phyloP scores from a whole-genome alignment of 306 rosid genomes.

The Astragalus membranaceus region DNA sequence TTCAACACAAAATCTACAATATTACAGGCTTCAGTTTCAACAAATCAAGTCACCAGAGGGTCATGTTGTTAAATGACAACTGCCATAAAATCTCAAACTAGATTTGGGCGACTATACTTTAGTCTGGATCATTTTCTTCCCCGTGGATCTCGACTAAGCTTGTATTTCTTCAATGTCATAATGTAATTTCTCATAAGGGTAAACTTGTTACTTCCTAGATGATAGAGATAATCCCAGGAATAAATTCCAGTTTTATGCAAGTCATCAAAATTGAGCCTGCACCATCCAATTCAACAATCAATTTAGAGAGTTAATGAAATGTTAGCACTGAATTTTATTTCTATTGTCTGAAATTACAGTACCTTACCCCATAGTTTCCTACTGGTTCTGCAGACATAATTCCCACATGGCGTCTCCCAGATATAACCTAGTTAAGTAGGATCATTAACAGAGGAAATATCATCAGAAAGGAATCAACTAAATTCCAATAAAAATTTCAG shows the following conservation, averaged over 20 bases:
- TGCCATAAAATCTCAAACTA: slow-evolving; percentile 18
- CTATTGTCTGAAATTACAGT: slow-evolving; percentile 17
- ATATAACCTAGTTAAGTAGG: slow-evolving; percentile 48
- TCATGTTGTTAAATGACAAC: neutral
- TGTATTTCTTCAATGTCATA: slow-evolving; percentile 58
- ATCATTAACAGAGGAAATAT: neutral
- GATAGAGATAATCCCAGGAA: slow-evolving; percentile 76
- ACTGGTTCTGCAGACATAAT: slow-evolving; percentile 85
- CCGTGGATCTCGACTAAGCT: slow-evolving; percentile 67
- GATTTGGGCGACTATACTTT: neutral
- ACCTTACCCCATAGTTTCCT: slow-evolving; percentile 95
- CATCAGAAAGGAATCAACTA: neutral
- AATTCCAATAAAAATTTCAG: neutral
- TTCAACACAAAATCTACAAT: slow-evolving; percentile 9
- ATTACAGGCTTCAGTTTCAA: slow-evolving; percentile 7
- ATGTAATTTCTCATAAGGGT: slow-evolving; percentile 64
- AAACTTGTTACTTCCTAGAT: slow-evolving; percentile 71
- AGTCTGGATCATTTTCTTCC: slow-evolving; percentile 50
- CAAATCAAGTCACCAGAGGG: slow-evolving; percentile 14
- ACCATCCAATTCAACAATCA: slow-evolving; percentile 20
- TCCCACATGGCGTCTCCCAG: slow-evolving; percentile 67
- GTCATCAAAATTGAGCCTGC: slow-evolving; percentile 76
- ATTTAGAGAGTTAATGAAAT: neutral
- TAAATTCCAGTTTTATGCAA: slow-evolving; percentile 84
- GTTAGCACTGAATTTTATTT: neutral